Percentiles rank a stretch among this genome's conserved stretches.
These are phyloP conservation scores for Pythium biforme DNA, from an alignment of 352 stramenopile genomes.

Conservation along the genomic window DNA sequence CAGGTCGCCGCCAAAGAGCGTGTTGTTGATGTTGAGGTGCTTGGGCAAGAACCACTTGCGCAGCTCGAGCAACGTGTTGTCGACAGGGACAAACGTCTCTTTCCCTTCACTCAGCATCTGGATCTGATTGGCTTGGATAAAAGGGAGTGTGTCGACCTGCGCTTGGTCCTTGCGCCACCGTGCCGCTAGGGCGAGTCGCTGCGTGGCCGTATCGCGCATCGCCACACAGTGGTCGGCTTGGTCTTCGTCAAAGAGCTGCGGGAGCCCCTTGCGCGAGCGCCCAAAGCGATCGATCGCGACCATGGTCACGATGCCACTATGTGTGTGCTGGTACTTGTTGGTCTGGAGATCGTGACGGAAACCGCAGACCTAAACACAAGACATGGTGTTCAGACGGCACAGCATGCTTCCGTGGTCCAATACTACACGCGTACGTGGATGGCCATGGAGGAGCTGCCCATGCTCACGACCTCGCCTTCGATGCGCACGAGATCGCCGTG, in stretches of 20 bases:
- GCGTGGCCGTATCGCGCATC: slow-evolving; percentile 25
- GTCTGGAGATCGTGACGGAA: slow-evolving; percentile 33
- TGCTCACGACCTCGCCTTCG: slow-evolving; percentile 34
- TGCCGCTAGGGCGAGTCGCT: slow-evolving; percentile 27
- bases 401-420: too few relatives aligned
- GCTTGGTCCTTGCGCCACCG: slow-evolving; percentile 34
- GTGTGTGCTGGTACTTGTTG: slow-evolving; percentile 33
- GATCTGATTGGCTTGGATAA: slow-evolving; percentile 24
- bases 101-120: slow-evolving; percentile 19
- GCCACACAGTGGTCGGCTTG: slow-evolving; percentile 14
- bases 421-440: slow-evolving; percentile 21
- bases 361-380: slow-evolving; percentile 29
- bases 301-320: slow-evolving; percentile 38
- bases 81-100: slow-evolving; percentile 29
- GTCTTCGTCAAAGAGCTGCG: slow-evolving; percentile 25
- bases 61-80: slow-evolving; percentile 64
- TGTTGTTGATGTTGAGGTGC: slow-evolving; percentile 72
- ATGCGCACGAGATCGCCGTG: slow-evolving; percentile 39
- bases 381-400: too few relatives aligned
- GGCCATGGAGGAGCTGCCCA: slow-evolving; percentile 34
- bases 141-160: slow-evolving; percentile 24
- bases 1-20: slow-evolving; percentile 65
- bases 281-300: slow-evolving; percentile 36
- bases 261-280: slow-evolving; percentile 29
- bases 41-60: slow-evolving; percentile 71